Evolutionary conservation across 1,139 yeast species (phyloP), one percentile per base, ranked within the genome.

Genomic region (Ashbya aceris): DNA sequence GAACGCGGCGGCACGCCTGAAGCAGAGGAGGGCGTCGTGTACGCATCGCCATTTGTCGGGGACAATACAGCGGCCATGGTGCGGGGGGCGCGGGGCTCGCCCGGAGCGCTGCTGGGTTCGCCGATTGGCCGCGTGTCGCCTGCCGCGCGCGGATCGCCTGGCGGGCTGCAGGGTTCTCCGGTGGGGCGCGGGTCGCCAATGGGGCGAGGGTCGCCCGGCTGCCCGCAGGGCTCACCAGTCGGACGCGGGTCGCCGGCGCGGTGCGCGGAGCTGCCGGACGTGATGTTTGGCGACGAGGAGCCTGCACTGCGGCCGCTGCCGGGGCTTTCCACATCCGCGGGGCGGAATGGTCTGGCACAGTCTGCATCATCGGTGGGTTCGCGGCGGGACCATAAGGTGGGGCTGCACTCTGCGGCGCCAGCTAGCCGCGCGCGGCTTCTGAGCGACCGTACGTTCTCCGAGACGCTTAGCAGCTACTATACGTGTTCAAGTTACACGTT

Each of bases 401-500:
- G 23, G 23, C 23, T 17, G 6, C 23, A 17, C 23, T 17, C 23
- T 17, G 23, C 23, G 23, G 23, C 23, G 4, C 35, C 12, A 4
- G 4, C 37, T 4, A 34, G 14, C 37, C n/a, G 37, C 7, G 13
- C 11, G 29, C 27, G 37, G 6, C 10, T 20, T 4, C 29, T 20
- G n/a, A 34, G 37, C 29, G 37, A 34, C 20, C 49, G 60, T 17
- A 49, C 49, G 33, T 36, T 50, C 20, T 58, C 62, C 0, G 64
- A 55, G 38, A 52, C 56, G 33, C 45, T 58, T 1, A 61, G 56
- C 30, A 57, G 62, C 33, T 50, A 48, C 30, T 60, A 58, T 44
- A 56, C 64, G 7, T 59, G 54, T 40, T 51, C 62, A 12, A 56
- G 56, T 42, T 60, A 60, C 40, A 57, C 63, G 1, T 59, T 60